A percentile compares a stretch with the other conserved stretches of the same genome.
Conservation (phyloP, 163 green algal species). For the Botryococcus braunii region DNA sequence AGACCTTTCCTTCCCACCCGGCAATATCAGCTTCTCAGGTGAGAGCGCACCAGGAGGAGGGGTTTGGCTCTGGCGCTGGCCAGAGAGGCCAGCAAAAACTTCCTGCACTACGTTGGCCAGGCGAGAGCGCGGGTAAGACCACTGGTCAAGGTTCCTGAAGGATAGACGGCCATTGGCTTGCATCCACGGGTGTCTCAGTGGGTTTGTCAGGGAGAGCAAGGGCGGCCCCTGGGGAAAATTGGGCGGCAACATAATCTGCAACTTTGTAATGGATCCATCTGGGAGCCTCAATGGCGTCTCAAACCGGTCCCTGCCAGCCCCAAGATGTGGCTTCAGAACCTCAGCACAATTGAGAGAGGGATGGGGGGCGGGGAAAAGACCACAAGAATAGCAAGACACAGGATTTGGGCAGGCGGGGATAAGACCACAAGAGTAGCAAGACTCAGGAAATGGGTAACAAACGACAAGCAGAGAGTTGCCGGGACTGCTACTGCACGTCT, state of each 20-base stretch:
- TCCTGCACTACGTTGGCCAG: constrained; percentile 45
- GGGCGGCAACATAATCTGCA: constrained; percentile 43
- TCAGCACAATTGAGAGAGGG: too few species aligned
- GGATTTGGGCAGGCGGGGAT: too few species aligned
- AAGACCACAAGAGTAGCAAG: too few species aligned
- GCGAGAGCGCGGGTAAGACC: constrained; percentile 21
- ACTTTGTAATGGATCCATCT: constrained; percentile 16
- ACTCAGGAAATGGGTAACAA: too few species aligned
- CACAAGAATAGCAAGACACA: too few species aligned
- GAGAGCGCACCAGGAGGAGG: background rate
- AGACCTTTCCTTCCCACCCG: background rate
- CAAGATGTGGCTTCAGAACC: too few species aligned
- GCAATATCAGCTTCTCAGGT: background rate
- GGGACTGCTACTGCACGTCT: too few species aligned
- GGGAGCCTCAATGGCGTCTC: constrained; percentile 24
- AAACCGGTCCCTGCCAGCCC: constrained; percentile 29
- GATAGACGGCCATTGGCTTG: constrained; percentile 34
- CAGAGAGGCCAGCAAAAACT: constrained; percentile 18
- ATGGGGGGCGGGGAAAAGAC: too few species aligned
- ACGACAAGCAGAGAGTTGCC: too few species aligned
- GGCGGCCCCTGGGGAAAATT: constrained; percentile 42
- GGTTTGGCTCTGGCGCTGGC: background rate
- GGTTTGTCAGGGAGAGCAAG: constrained; percentile 30
- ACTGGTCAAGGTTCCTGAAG: constrained; percentile 21
- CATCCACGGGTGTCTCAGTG: constrained; percentile 39